Base-by-base conservation (phyloP, 164 flowering plant species). In the Chimonanthus salicifolius region DNA sequence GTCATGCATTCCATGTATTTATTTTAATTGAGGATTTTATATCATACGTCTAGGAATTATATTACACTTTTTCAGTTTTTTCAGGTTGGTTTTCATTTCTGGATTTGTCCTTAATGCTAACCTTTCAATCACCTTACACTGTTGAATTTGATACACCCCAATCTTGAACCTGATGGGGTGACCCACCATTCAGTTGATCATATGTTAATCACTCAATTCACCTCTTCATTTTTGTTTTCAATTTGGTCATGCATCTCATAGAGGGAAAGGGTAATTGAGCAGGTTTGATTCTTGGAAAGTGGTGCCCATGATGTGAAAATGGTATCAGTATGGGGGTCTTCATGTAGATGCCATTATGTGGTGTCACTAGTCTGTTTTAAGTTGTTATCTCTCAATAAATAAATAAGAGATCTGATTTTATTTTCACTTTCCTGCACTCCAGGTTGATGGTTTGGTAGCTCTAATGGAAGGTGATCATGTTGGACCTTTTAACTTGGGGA, bases 401-500 rank as follows among this genome's bases (percentile, higher is more conserved):
- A 48, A 44, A 11, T 2, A 33, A 63, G 66, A 63, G 49, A 15
- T 16, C 10, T 45, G 9, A 5, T 7, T 45, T 3, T 47, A 45
- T 49, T 69, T 62, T 20, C 47, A 45, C 48, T 20, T 69, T 7
- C 11, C 62, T 63, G 8, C 16, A 68, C 78, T 69, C 20, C 85
- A 94, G 97, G 97, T 94, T 74, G 85, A 90, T 75, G 98, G 98
- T 74, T 77, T 94, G 69, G 83, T 90, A 74, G 87, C 92, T 5
- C 81, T 94, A 69, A 94, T 92, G 98, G 97, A 94, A 83, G 80
- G 92, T 4, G 96, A 92, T 73, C 96, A 94, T 70, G 76, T 94
- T 16, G 98, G 97, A 18, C 98, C 97, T 65, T 92, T 94, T 82
- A 94, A 94, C 78, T 81, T 94, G 75, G 98, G 98, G 18, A 94